These are phyloP conservation scores for Porcisia hertigi DNA, from an alignment of 208 protist species.

Conservation along the genomic window DNA sequence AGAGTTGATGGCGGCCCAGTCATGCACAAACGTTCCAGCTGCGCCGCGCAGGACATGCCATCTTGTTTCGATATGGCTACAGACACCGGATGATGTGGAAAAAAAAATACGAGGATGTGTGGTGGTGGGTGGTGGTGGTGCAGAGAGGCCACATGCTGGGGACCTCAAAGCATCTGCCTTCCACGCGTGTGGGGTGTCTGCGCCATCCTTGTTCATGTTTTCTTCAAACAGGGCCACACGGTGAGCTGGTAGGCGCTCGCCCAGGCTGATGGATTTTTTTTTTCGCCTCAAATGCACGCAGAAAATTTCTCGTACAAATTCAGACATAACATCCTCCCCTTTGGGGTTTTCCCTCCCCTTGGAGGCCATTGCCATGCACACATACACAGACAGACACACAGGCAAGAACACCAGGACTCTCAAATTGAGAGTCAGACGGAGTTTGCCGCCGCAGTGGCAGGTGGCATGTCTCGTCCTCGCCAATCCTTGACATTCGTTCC, in stretches of 20 bases:
- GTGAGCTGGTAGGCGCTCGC: background rate
- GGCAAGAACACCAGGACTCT: background rate
- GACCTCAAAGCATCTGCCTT: background rate
- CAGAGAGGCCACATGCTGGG: background rate
- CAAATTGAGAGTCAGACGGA: background rate
- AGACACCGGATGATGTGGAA: background rate
- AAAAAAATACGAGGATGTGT: background rate
- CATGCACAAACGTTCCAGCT: background rate
- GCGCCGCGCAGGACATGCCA: background rate
- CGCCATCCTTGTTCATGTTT: background rate
- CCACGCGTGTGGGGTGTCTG: background rate
- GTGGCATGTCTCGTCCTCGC: slow-evolving; percentile 66
- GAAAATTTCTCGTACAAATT: background rate
- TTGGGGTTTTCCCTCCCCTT: too few species aligned
- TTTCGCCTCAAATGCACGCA: background rate
- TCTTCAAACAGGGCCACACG: background rate
- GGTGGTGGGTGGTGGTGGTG: background rate
- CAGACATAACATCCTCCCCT: background rate
- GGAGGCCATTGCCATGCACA: background rate
- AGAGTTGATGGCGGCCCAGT: too few species aligned
- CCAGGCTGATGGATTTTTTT: background rate
- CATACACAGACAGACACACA: background rate
- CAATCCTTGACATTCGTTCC: slow-evolving; percentile 42
- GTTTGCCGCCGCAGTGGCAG: slow-evolving; percentile 22
- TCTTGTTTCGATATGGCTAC: background rate